Percentiles rank a stretch among this genome's conserved stretches.
phyloP scores from a whole-genome alignment of 495 filamentous ascomycete genomes.

The Aspergillus taichungensis region DNA sequence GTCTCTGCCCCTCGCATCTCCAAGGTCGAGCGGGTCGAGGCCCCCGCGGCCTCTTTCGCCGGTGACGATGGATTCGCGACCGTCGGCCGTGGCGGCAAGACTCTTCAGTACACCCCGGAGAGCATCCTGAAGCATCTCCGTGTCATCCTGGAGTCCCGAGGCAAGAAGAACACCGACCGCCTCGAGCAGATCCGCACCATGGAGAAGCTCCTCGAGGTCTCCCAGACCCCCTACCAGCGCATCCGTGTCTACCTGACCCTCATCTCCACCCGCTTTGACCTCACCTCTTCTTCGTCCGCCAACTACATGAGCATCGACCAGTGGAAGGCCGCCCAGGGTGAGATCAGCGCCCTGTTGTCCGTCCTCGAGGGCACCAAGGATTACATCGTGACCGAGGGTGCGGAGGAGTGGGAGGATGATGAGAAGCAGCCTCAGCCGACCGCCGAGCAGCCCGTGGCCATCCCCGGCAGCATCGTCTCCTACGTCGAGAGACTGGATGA shows the following conservation, averaged over 20 bases:
- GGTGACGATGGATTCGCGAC: slow-evolving; percentile 81
- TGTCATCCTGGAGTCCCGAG: slow-evolving; percentile 86
- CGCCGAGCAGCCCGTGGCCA: slow-evolving; percentile 66
- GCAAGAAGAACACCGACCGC: slow-evolving; percentile 97
- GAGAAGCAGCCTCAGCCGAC: slow-evolving; percentile 75
- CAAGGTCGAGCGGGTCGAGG: slow-evolving; percentile 38
- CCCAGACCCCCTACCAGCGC: slow-evolving; percentile 82
- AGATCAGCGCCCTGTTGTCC: slow-evolving; percentile 66
- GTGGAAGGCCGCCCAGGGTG: slow-evolving; percentile 89
- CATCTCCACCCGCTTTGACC: slow-evolving; percentile 89
- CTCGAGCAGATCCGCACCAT: slow-evolving; percentile 90
- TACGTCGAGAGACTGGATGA: slow-evolving; percentile 94
- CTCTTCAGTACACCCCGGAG: slow-evolving; percentile 85
- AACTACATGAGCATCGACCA: slow-evolving; percentile 91
- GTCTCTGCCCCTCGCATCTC: slow-evolving; percentile 25
- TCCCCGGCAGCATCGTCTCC: slow-evolving; percentile 89
- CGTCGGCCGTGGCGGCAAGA: slow-evolving; percentile 79
- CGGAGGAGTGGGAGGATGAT: slow-evolving; percentile 98
- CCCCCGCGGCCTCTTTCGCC: slow-evolving; percentile 39
- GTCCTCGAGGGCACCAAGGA: slow-evolving; percentile 70
- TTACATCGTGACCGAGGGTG: slow-evolving; percentile 77
- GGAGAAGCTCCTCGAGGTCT: slow-evolving; percentile 89
- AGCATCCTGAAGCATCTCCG: slow-evolving; percentile 96
- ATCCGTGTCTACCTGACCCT: slow-evolving; percentile 88
- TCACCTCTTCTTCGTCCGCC: slow-evolving; percentile 66